A percentile compares a stretch with the other conserved stretches of the same genome.
phyloP scores from a whole-genome alignment of 345 rosid genomes.

The Dovyalis caffra region DNA sequence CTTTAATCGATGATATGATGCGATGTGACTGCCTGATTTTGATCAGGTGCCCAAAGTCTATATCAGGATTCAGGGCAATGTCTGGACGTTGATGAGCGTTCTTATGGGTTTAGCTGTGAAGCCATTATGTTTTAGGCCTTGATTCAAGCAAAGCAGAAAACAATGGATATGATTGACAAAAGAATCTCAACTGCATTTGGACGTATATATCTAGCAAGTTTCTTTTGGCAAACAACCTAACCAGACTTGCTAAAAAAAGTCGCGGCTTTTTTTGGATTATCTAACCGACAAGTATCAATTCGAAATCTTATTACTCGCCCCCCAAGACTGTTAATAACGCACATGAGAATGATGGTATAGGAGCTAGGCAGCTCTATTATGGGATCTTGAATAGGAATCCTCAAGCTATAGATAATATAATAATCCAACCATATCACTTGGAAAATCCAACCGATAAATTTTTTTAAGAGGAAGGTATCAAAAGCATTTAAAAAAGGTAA shows the following conservation, averaged over 20 bases:
- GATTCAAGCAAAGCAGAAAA: background rate
- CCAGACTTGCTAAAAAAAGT: background rate
- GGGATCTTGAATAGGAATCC: background rate
- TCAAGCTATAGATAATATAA: background rate
- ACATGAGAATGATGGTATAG: background rate
- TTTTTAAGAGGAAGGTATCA: background rate
- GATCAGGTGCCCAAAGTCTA: background rate
- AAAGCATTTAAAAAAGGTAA: background rate
- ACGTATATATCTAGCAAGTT: background rate
- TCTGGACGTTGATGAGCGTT: background rate
- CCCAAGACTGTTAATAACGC: background rate
- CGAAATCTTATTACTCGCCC: background rate
- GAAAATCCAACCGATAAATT: background rate
- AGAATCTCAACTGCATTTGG: background rate
- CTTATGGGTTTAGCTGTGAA: background rate
- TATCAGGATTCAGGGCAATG: too few species aligned
- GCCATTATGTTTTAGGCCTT: background rate
- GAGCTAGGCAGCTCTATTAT: background rate
- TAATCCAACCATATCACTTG: background rate
- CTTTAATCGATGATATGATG: background rate
- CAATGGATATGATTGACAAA: background rate
- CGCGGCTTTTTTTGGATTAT: background rate
- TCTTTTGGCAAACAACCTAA: background rate
- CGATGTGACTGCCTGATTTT: background rate
- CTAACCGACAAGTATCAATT: background rate